Evolutionary conservation across 768 basidiomycete species (phyloP).

Genomic region (Neoboletus subvelutipes): DNA sequence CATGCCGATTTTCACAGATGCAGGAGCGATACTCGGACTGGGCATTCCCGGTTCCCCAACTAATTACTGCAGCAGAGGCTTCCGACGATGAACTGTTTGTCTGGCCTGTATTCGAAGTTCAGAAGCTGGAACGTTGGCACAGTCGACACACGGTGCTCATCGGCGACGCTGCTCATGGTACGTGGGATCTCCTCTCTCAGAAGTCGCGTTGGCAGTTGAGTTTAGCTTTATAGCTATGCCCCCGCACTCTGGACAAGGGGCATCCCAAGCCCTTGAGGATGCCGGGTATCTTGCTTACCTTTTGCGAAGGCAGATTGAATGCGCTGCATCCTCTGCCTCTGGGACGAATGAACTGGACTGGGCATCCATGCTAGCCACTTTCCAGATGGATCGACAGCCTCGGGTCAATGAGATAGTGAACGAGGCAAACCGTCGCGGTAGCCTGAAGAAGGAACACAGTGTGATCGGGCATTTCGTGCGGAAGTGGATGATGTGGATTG

Average conservation of each 20-base stretch:
- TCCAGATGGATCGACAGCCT: constrained; percentile 24
- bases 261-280: constrained; percentile 33
- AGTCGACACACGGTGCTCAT: constrained; percentile 28
- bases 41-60: constrained; percentile 30
- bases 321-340: neutral
- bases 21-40: constrained; percentile 26
- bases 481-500: constrained; percentile 28
- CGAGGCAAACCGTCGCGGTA: constrained; percentile 29
- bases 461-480: constrained; percentile 18
- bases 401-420: constrained; percentile 28
- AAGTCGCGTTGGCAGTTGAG: neutral
- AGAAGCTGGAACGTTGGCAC: constrained; percentile 26
- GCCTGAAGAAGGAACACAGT: constrained; percentile 22
- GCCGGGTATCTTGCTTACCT: constrained; percentile 32
- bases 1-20: constrained; percentile 14
- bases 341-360: constrained; percentile 7
- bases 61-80: constrained; percentile 22
- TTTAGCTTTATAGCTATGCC: constrained; percentile 26
- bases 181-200: neutral
- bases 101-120: constrained; percentile 30
- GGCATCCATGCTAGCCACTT: constrained; percentile 19
- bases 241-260: constrained; percentile 33
- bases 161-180: constrained; percentile 35
- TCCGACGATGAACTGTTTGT: constrained; percentile 19
- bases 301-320: constrained; percentile 15